Evolutionary conservation across 176 grass and related monocot species (phyloP).

Genomic region (barley (Hordeum vulgare)): MorexV3_pseudomolecules_assembly NC_058520.1:497988550-497989049

Average conservation of each 20-base stretch:
- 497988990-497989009: no score
- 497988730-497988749: neutral
- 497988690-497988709: neutral
- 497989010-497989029: no score
- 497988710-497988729: neutral
- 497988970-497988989: no score
- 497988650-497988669: neutral
- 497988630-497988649: neutral
- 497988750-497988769: neutral
- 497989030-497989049: no score
- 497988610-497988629: neutral
- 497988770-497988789: neutral
- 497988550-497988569: slow-evolving; percentile 20
- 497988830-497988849: no score
- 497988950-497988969: no score
- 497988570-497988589: neutral
- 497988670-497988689: neutral
- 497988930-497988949: no score
- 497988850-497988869: no score
- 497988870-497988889: no score
- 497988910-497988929: no score
- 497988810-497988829: neutral
- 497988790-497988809: no score
- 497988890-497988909: no score
- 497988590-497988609: neutral